These are phyloP conservation scores for Apiotrichum akiyoshidainum DNA, from an alignment of 1,284 basidiomycete genomes.

Conservation along the genomic window DNA sequence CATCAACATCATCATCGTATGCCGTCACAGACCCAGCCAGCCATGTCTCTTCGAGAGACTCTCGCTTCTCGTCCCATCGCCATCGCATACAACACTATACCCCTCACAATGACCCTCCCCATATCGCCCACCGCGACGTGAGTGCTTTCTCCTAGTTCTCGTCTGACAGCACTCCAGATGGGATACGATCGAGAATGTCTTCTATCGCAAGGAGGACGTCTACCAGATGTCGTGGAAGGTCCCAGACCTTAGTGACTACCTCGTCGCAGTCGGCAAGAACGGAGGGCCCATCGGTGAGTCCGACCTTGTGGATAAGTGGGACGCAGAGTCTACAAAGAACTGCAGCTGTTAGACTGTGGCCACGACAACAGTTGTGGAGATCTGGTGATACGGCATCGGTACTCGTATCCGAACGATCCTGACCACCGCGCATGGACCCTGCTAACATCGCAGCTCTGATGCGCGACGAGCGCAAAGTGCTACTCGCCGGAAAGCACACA, in stretches of 20 bases:
- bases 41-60: too few species aligned
- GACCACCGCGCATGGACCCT: neutral
- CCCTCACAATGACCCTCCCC: conserved; percentile 19
- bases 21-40: too few species aligned
- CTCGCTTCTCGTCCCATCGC: too few species aligned
- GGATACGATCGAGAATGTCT: conserved; percentile 52
- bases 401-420: neutral
- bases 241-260: conserved; percentile 73
- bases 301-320: too few species aligned
- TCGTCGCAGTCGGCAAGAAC: conserved; percentile 75
- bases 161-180: conserved; percentile 32
- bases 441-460: conserved; percentile 65
- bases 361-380: too few species aligned
- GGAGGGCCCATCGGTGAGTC: conserved; percentile 78
- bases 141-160: neutral
- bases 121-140: conserved; percentile 27
- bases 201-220: conserved; percentile 66
- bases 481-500: conserved; percentile 66
- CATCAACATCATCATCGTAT: too few species aligned
- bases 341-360: too few species aligned
- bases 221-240: conserved; percentile 80
- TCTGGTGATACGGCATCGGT: too few species aligned
- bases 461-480: conserved; percentile 75
- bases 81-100: neutral
- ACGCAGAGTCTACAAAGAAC: too few species aligned